Conservation (phyloP, 169 alveolate species). For the Hammondia hammondi region DNA sequence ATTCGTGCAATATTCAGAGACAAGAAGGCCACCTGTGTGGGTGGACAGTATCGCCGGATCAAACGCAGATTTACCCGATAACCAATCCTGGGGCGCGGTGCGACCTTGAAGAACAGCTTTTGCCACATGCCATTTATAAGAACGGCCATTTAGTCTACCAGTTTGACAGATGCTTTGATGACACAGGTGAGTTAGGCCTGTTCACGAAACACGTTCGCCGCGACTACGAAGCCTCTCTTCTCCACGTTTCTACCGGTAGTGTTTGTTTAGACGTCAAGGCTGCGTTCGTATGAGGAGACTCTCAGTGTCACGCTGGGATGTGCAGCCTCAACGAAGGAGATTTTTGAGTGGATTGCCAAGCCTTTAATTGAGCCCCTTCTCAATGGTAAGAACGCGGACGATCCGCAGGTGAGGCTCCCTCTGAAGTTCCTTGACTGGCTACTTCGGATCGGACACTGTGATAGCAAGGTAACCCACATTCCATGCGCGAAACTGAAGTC, state of each 20-base stretch:
- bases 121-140: neutral
- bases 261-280: neutral
- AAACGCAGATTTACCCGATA: neutral
- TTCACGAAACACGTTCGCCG: neutral
- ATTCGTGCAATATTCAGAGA: neutral
- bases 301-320: neutral
- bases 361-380: constrained; percentile 8
- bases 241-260: neutral
- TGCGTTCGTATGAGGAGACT: neutral
- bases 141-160: neutral
- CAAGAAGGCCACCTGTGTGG: constrained; percentile 13
- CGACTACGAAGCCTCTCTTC: neutral
- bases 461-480: too few species aligned
- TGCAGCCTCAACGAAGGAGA: neutral
- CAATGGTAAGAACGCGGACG: neutral
- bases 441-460: too few species aligned
- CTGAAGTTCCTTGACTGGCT: too few species aligned
- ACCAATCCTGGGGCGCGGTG: neutral
- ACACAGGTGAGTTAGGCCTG: neutral
- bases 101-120: neutral
- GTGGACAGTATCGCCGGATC: constrained; percentile 1
- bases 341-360: constrained; percentile 3
- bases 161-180: constrained; percentile 28
- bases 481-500: too few species aligned
- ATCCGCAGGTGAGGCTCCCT: too few species aligned